These are phyloP conservation scores for Rauvolfia tetraphylla DNA, from an alignment of 257 asterid species.

Conservation along the genomic window DNA sequence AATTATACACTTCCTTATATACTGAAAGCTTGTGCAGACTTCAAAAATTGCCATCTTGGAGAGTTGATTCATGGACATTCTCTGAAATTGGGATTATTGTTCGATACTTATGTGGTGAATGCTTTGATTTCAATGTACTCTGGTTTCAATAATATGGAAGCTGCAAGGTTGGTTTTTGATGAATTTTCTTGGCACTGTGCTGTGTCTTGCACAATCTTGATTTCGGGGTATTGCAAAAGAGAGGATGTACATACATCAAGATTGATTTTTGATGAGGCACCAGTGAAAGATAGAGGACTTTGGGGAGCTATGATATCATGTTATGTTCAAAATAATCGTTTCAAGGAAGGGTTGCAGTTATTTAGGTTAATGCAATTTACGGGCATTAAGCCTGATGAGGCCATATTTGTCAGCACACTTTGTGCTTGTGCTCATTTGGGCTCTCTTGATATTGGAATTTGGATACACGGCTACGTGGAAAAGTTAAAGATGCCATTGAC, in stretches of 20 bases:
- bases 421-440: conserved; percentile 71
- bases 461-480: conserved; percentile 53
- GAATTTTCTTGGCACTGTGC: conserved; percentile 49
- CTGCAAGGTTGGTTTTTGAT: conserved; percentile 49
- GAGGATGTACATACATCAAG: conserved; percentile 61
- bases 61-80: conserved; percentile 47
- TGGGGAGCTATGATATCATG: conserved; percentile 83
- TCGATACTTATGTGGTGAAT: conserved; percentile 49
- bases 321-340: conserved; percentile 67
- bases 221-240: conserved; percentile 49
- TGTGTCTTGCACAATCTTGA: conserved; percentile 68
- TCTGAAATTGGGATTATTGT: conserved; percentile 43
- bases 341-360: conserved; percentile 63
- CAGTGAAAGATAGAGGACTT: conserved; percentile 54
- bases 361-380: conserved; percentile 62
- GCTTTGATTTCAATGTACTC: conserved; percentile 44
- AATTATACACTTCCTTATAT: conserved; percentile 62
- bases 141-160: conserved; percentile 45
- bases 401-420: conserved; percentile 46
- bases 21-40: conserved; percentile 45
- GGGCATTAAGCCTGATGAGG: conserved; percentile 65
- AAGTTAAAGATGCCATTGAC: conserved; percentile 28
- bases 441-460: conserved; percentile 56
- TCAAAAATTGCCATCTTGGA: conserved; percentile 42
- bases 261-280: conserved; percentile 56